Evolutionary conservation across 2,329 filamentous ascomycete genomes (phyloP).

Genomic region (Neopestalotiopsis rosae): DNA sequence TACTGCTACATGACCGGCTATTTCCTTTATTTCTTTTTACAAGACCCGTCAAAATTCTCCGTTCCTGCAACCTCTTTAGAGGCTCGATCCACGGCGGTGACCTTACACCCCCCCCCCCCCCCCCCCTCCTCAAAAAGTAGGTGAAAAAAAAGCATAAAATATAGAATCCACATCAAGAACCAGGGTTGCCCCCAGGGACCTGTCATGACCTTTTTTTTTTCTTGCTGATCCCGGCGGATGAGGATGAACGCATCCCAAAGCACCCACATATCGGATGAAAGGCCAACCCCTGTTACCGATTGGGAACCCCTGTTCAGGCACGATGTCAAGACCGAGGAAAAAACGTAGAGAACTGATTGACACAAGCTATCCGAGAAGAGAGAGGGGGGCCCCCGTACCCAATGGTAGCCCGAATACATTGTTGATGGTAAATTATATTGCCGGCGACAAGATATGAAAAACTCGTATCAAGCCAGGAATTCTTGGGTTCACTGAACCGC

Average conservation of each 20-base stretch:
- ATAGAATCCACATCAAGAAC: background rate
- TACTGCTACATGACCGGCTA: conserved; percentile 10
- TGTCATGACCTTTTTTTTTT: conserved; percentile 16
- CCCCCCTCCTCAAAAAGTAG: too few species aligned
- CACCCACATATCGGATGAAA: conserved; percentile 29
- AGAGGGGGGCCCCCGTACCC: background rate
- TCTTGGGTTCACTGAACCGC: too few species aligned
- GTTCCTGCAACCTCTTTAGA: conserved; percentile 7
- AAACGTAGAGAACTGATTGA: background rate
- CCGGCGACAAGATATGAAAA: too few species aligned
- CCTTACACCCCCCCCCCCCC: too few species aligned
- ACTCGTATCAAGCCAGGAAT: too few species aligned
- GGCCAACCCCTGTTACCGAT: conserved; percentile 14
- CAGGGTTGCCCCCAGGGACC: background rate
- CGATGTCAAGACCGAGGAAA: background rate
- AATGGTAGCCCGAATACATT: background rate
- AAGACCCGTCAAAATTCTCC: background rate
- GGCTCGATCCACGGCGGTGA: background rate
- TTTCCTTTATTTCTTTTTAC: conserved; percentile 9
- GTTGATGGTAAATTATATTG: too few species aligned
- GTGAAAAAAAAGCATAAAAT: background rate
- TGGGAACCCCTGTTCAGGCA: conserved; percentile 4
- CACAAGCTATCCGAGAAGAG: background rate
- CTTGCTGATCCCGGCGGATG: conserved; percentile 21
- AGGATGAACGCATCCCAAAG: conserved; percentile 20